These are phyloP conservation scores for Plasmodium vivax DNA, from an alignment of 169 alveolate species.

Conservation along the genomic window DNA sequence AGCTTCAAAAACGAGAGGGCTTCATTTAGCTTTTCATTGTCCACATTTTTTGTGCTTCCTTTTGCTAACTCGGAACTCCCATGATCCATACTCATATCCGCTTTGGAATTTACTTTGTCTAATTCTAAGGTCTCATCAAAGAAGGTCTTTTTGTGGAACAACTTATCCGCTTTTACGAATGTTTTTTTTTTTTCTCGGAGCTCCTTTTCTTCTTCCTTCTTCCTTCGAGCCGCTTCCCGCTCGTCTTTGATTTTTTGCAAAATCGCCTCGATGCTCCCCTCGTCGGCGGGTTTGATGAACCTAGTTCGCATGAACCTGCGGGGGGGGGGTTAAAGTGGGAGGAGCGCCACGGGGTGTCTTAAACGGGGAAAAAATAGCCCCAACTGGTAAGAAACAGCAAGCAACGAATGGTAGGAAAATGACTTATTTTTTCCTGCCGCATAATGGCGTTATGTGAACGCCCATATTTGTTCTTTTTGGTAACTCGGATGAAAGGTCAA, in stretches of 20 bases:
- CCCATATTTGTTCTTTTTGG: neutral
- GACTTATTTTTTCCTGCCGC: neutral
- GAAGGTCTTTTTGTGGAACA: conserved; percentile 30
- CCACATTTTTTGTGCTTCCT: conserved; percentile 17
- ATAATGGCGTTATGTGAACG: neutral
- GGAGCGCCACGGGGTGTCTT: neutral
- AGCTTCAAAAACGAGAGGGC: conserved; percentile 24
- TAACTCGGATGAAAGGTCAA: conserved; percentile 71
- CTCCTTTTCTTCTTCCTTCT: conserved; percentile 28
- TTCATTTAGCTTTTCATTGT: conserved; percentile 54
- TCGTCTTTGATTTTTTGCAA: conserved; percentile 60
- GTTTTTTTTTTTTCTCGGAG: conserved; percentile 24
- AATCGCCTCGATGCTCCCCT: conserved; percentile 4
- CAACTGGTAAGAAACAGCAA: neutral
- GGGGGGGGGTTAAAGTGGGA: neutral
- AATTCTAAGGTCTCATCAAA: conserved; percentile 46
- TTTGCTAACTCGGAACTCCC: neutral
- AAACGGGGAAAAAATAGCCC: neutral
- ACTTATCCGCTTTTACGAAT: conserved; percentile 14
- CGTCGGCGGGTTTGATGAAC: conserved; percentile 36
- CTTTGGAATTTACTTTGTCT: conserved; percentile 50
- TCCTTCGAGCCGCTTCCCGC: conserved; percentile 21
- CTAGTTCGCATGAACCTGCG: conserved; percentile 57
- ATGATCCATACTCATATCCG: conserved; percentile 4
- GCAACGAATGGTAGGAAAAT: neutral